phyloP scores from a whole-genome alignment of 352 stramenopile species.

The Pythium rhizo-oryzae region DNA sequence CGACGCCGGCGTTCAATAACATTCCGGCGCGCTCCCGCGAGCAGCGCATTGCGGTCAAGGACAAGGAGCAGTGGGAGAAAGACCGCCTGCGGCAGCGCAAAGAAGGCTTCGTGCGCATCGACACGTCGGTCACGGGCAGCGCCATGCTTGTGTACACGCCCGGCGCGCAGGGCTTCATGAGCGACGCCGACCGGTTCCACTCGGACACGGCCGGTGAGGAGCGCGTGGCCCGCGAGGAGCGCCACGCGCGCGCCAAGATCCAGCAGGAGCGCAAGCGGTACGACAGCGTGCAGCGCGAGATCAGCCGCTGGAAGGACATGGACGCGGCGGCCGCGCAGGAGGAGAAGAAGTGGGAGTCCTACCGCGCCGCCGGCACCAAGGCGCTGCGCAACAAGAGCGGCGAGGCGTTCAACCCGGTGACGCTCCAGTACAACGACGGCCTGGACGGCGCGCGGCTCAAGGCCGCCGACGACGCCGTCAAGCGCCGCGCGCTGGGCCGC shows the following conservation, averaged over 20 bases:
- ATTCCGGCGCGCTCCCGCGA: constrained; percentile 70
- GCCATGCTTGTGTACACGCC: constrained; percentile 72
- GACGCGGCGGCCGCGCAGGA: constrained; percentile 62
- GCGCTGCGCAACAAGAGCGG: constrained; percentile 85
- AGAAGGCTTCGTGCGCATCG: constrained; percentile 68
- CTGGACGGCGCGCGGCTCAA: constrained; percentile 75
- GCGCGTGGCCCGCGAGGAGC: constrained; percentile 57
- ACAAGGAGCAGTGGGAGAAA: constrained; percentile 85
- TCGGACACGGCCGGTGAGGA: constrained; percentile 89
- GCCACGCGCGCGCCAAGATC: constrained; percentile 48
- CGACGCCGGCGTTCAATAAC: constrained; percentile 65
- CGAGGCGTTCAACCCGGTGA: constrained; percentile 89
- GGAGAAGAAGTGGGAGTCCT: constrained; percentile 60
- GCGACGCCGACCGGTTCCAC: constrained; percentile 88
- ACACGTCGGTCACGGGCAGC: constrained; percentile 63
- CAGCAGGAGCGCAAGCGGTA: constrained; percentile 69
- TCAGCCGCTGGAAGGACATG: constrained; percentile 87
- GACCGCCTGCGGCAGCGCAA: constrained; percentile 64
- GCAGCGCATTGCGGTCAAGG: constrained; percentile 66
- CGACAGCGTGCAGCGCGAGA: constrained; percentile 68
- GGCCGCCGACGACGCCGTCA: constrained; percentile 67
- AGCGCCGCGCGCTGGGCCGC: constrained; percentile 71
- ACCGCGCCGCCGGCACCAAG: constrained; percentile 76
- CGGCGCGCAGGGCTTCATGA: constrained; percentile 77
- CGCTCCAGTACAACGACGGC: constrained; percentile 87